Evolutionary conservation across 768 basidiomycete genomes (phyloP), one percentile per base, ranked within the genome.

Genomic region (Lenzites betulinus): DNA sequence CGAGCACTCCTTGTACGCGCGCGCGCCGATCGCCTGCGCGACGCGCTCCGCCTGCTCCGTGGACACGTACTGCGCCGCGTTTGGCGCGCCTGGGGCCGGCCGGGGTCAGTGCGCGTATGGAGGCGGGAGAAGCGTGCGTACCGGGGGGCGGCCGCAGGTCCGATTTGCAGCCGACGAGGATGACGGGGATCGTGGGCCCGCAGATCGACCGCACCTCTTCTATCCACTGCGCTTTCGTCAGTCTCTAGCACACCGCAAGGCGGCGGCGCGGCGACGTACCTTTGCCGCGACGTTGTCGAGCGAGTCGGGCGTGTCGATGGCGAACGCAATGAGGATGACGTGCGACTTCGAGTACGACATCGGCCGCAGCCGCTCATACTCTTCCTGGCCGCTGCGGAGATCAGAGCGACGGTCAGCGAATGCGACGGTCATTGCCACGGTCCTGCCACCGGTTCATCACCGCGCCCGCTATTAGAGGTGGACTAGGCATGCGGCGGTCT

Each of bases 261-360:
- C 15, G n/a, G n/a, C 39, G 8, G 18, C 35, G 16, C 22, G 22
- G 15, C 48, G 20, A 58, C 78, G 57, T 69, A 89, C 95, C 85
- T 98, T 98, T 64, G 88, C 87, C 22, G 88, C 83, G 22, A 98
- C 96, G 77, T 98, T 98, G 66, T 98, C 95, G 59, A 98, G 79
- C 39, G 94, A 96, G 77, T 98, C 97, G 23, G 93, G 94, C 38
- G 94, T 94, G 76, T 98, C 96, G 69, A 98, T 87, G 51, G 93
- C 85, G 73, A 95, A 99, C 46, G 95, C 95, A 70, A 99, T 98
- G 65, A 99, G 86, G 72, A 99, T 97, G 69, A 99, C 93, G 75
- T 99, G 97, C 61, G 96, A 97, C 79, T 97, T 93, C 54, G 95
- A 94, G 76, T 98, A 98, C 48, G 95, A 97, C 75, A 99, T 85